These are phyloP conservation scores for Malus sylvestris DNA, from an alignment of 306 rosid species.

Conservation along the genomic window DNA sequence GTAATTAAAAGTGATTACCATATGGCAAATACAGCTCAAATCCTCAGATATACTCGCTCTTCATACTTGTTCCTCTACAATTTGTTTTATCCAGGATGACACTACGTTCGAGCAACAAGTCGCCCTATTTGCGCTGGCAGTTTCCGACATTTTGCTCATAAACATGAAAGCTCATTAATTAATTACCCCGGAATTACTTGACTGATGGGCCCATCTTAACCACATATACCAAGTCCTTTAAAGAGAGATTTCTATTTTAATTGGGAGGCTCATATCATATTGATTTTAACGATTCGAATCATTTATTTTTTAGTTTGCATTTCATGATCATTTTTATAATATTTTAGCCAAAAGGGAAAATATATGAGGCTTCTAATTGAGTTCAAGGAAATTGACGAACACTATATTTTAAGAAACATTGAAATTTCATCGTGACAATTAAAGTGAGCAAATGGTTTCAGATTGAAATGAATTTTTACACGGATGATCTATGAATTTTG, in stretches of 20 bases:
- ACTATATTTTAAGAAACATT: no score
- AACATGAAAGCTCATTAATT: constrained; percentile 49
- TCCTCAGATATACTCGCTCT: background rate
- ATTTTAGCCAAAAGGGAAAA: no score
- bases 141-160: constrained; percentile 72
- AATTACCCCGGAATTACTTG: background rate
- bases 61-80: background rate
- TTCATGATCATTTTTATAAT: no score
- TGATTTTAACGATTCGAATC: no score
- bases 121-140: constrained; percentile 75
- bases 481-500: no score
- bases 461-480: no score
- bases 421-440: no score
- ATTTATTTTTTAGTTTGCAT: no score
- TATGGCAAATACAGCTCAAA: background rate
- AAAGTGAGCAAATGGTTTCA: no score
- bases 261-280: no score
- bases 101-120: constrained; percentile 84
- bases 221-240: background rate
- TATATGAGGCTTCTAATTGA: no score
- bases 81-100: constrained; percentile 60
- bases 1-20: background rate
- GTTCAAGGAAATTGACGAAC: no score
- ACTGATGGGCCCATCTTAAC: background rate
- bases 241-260: background rate